Evolutionary conservation across 768 basidiomycete species (phyloP), one percentile per base, ranked within the genome.

Genomic region (Tylopilus subfusipes): DNA sequence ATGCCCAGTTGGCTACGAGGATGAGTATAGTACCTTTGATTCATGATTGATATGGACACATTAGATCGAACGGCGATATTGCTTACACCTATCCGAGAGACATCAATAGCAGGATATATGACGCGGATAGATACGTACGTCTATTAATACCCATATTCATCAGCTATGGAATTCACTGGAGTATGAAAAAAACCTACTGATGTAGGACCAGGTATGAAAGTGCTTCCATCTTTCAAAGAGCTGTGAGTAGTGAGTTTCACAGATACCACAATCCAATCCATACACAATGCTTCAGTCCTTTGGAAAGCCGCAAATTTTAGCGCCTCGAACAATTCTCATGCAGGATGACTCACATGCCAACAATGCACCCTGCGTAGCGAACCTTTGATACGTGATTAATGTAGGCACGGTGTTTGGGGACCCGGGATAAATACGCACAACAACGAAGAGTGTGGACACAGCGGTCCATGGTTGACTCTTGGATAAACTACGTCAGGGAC

Each of bases 121-220:
- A 16, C 1, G 14, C 9, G 8, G 11, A 13, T 19, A 38, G 19
- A 51, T 22, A 43, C 42, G 13, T 36, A 52, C 50, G 25, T 34
- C 50, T 52, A 21, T 36, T 18, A 12, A 31, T 42, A 4, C 11
- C 21, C 44, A 5, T 45, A 4, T 6, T 30, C 44, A 5, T 45
- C 30, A 50, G 48, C 49, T 12, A 12, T 22, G 8, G 21, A 16
- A 42, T 31, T 13, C 9, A 6, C 19, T 16, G 2, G 11, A 16
- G 36, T 27, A 21, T 2, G 18, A 19, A 31, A 9, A n/a, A 21
- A 25, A 45, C 50, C 13, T 22, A 52, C 51, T 14, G 22, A 39
- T 4, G 18, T 38, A 22, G 65, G 53, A 6, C 64, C 64, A 36
- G 62, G 56, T 16, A 65, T 40, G 34, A 65, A 67, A 9, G 48